phyloP scores from a whole-genome alignment of 306 rosid species.

The Malus asiatica region DNA sequence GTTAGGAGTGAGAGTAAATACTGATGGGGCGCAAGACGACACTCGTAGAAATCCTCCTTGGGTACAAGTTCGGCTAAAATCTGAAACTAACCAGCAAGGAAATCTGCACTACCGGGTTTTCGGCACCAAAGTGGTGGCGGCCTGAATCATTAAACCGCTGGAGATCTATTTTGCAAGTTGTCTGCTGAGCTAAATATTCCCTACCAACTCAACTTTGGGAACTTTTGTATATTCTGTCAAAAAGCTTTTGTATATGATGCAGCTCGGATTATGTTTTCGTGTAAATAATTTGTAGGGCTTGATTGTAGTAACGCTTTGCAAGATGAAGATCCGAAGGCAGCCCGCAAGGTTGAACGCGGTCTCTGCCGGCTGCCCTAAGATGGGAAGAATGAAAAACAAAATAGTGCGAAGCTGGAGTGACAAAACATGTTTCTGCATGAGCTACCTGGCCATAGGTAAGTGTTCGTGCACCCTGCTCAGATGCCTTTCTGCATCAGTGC shows the following conservation, averaged over 20 bases:
- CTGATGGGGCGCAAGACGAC: conserved; percentile 1
- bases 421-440: conserved; percentile 6
- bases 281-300: conserved; percentile 47
- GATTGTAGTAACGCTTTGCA: conserved; percentile 92
- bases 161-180: too few relatives aligned
- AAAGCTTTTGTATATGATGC: not conserved
- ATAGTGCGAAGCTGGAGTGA: not conserved
- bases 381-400: conserved; percentile 9
- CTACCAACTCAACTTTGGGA: not conserved
- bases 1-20: conserved; percentile 36
- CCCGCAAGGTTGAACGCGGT: conserved; percentile 99
- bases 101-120: conserved; percentile 29
- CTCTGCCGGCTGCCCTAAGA: conserved; percentile 87
- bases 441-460: conserved; percentile 90
- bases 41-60: conserved; percentile 65
- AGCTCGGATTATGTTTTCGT: not conserved
- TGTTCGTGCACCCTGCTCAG: conserved; percentile 98
- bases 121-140: conserved; percentile 36
- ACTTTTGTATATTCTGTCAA: not conserved
- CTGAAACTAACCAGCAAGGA: conserved; percentile 28
- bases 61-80: conserved; percentile 46
- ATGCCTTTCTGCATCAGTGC: conserved; percentile 88
- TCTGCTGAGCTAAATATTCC: too few relatives aligned
- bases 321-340: conserved; percentile 85
- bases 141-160: not conserved